A percentile compares a stretch with the other conserved stretches of the same genome.
Evolutionary conservation across 1,284 basidiomycete species (phyloP).

Genomic region (Farysia itapuensis): DNA sequence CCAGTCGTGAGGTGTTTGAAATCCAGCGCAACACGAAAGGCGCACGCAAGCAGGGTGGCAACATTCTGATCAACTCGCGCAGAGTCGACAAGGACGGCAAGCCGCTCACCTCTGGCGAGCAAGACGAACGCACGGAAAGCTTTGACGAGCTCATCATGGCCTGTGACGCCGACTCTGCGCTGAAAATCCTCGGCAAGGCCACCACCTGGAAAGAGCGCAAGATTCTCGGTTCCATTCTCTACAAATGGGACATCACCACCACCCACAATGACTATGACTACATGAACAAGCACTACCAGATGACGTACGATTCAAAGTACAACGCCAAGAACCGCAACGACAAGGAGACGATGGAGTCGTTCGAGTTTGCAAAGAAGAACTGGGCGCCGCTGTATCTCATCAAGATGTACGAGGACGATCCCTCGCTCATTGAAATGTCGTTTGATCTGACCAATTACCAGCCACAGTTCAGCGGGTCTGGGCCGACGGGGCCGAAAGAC

Average conservation of each 20-base stretch:
- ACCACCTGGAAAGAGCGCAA: slow-evolving; percentile 67
- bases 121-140: slow-evolving; percentile 59
- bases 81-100: slow-evolving; percentile 35
- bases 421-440: slow-evolving; percentile 69
- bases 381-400: slow-evolving; percentile 65
- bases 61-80: slow-evolving; percentile 38
- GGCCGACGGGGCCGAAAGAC: slow-evolving; percentile 27
- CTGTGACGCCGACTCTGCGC: slow-evolving; percentile 67
- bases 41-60: slow-evolving; percentile 35
- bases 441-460: slow-evolving; percentile 67
- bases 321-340: slow-evolving; percentile 58
- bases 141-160: slow-evolving; percentile 70
- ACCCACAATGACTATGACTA: slow-evolving; percentile 67
- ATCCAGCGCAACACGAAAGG: slow-evolving; percentile 55
- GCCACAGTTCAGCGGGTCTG: slow-evolving; percentile 62
- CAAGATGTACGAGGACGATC: slow-evolving; percentile 66
- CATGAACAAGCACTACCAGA: slow-evolving; percentile 64
- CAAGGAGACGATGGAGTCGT: slow-evolving; percentile 61
- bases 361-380: slow-evolving; percentile 63
- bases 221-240: slow-evolving; percentile 68
- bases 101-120: slow-evolving; percentile 21
- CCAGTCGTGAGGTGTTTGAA: slow-evolving; percentile 62
- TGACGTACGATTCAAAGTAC: slow-evolving; percentile 58
- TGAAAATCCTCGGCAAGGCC: slow-evolving; percentile 66
- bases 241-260: slow-evolving; percentile 66